Evolutionary conservation across 495 filamentous ascomycete genomes (phyloP).

Genomic region (Astrocystis sublimbata): DNA sequence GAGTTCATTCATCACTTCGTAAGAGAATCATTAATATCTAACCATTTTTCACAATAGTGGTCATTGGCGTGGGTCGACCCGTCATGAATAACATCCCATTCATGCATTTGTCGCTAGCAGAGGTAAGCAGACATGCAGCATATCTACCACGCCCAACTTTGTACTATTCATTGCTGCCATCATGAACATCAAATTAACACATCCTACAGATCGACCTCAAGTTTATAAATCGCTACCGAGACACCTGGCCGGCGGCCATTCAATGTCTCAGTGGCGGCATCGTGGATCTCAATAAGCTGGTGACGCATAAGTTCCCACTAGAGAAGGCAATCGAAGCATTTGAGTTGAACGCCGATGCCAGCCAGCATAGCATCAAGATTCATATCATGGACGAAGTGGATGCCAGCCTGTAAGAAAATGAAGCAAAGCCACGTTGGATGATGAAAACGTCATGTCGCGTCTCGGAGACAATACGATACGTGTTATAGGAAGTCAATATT

Average conservation of each 20-base stretch:
- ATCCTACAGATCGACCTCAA: slow-evolving; percentile 56
- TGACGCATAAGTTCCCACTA: slow-evolving; percentile 55
- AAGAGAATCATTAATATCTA: background rate
- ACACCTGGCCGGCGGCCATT: slow-evolving; percentile 63
- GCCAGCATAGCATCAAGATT: slow-evolving; percentile 58
- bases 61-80: slow-evolving; percentile 62
- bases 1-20: background rate
- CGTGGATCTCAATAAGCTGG: slow-evolving; percentile 53
- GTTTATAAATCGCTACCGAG: slow-evolving; percentile 64
- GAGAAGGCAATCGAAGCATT: slow-evolving; percentile 59
- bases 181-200: background rate
- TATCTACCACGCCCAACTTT: background rate
- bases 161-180: slow-evolving; percentile 5
- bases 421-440: slow-evolving; percentile 1
- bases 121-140: slow-evolving; percentile 34
- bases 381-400: slow-evolving; percentile 58
- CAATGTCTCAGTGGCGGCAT: slow-evolving; percentile 48
- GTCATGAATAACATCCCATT: slow-evolving; percentile 66
- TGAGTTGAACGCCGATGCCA: slow-evolving; percentile 49
- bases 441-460: background rate
- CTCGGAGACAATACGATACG: background rate
- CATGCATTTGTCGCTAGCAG: slow-evolving; percentile 63
- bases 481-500: slow-evolving; percentile 8
- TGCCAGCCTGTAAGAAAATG: slow-evolving; percentile 17
- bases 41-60: slow-evolving; percentile 37